These are phyloP conservation scores for Alternaria arbusti DNA, from an alignment of 2,329 filamentous ascomycete genomes.

Conservation along the genomic window DNA sequence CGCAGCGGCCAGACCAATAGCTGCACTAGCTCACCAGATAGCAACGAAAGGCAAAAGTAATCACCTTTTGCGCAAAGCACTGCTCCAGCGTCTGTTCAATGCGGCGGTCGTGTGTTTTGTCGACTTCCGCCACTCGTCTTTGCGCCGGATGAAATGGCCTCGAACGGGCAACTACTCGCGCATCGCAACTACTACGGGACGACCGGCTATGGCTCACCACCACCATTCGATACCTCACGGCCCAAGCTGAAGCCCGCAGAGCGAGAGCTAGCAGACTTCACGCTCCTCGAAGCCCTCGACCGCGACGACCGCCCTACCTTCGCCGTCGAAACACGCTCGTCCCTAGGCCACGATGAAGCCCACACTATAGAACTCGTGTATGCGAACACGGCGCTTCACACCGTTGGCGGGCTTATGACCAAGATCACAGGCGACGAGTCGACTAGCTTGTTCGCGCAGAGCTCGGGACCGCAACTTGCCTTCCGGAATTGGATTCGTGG, in stretches of 20 bases:
- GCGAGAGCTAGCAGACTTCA: conserved; percentile 14
- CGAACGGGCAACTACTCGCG: conserved; percentile 1
- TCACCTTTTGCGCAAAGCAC: background rate
- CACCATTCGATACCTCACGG: conserved; percentile 3
- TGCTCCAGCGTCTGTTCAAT: background rate
- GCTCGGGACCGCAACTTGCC: conserved; percentile 20
- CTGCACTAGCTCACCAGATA: background rate
- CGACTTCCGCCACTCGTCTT: background rate
- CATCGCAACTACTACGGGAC: background rate
- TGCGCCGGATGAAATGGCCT: conserved; percentile 5
- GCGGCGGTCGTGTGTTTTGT: background rate
- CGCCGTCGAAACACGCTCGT: conserved; percentile 18
- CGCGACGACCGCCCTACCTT: conserved; percentile 35
- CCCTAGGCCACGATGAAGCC: conserved; percentile 7
- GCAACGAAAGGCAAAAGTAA: background rate
- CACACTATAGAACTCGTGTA: conserved; percentile 27
- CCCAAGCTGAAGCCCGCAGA: conserved; percentile 9
- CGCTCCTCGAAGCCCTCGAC: conserved; percentile 30
- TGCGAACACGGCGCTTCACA: conserved; percentile 32
- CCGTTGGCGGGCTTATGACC: conserved; percentile 19
- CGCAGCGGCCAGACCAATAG: background rate
- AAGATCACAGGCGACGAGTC: conserved; percentile 25
- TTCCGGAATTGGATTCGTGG: conserved; percentile 39
- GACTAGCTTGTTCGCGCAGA: conserved; percentile 20
- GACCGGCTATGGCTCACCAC: background rate